Evolutionary conservation across 1,284 basidiomycete species (phyloP), one percentile per base, ranked within the genome.

Genomic region (Cutaneotrichosporon sp.): DNA sequence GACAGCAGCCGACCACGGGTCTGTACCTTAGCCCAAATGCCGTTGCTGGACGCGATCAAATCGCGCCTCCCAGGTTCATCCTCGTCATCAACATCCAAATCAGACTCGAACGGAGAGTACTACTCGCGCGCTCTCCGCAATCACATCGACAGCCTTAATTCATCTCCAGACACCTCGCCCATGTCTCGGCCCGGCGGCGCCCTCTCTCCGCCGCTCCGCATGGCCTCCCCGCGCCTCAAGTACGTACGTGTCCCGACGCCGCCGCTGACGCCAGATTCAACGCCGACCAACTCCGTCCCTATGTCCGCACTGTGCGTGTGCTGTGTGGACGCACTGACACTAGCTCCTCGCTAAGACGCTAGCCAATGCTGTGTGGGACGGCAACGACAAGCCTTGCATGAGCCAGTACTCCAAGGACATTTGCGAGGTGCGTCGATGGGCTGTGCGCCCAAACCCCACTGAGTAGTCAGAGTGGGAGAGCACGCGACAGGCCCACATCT

Each of bases 371-470:
- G 42, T 47, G n/a, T 77, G 76, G 75, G 74, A 77, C 60, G 49
- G 65, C 18, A 53, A 46, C 16, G 76, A 79, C 68, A 69, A 70
- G 57, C 50, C 65, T 4, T 63, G 60, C 38, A 76, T 76, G 75
- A 60, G 71, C 36, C 55, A 58, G 18, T 68, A 68, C 38, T 70
- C 67, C 50, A 79, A 79, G 63, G 73, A 77, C 55, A 72, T 79
- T 22, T 76, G 76, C 47, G 75, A 77, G 68, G 77, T 78, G 66
- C 26, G 76, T 67, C 30, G 9, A 21, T 30, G 30, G 13, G 21
- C 9, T 22, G 13, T 31, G 30, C 40, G 46, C 22, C n/a, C 51
- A 14, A 30, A 7, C 31, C 14, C 18, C 18, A 13, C 11, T 13
- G 47, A 16, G 26, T n/a, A 18, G 47, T 14, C 10, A n/a, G 32